These are phyloP conservation scores for Musa troglodytarum DNA, from an alignment of 176 grass and related monocot species.

Conservation along the genomic window DNA sequence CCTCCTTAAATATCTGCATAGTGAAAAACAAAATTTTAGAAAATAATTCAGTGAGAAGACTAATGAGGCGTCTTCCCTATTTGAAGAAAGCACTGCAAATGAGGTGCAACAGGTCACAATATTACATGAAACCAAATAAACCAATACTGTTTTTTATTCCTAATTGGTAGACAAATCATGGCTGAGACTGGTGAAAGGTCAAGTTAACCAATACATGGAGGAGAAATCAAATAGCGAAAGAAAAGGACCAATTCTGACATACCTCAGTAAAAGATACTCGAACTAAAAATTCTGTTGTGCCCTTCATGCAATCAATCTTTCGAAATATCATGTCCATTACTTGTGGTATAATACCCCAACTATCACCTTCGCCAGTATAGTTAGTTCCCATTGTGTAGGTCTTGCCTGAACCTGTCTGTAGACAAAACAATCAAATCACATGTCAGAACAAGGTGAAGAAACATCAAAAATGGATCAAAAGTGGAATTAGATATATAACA, in stretches of 20 bases:
- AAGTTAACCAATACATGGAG: background rate
- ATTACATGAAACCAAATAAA: background rate
- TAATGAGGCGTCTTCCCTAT: background rate
- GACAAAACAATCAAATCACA: background rate
- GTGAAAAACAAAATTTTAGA: background rate
- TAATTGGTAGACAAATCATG: background rate
- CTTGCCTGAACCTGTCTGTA: constrained; percentile 89
- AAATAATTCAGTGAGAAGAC: background rate
- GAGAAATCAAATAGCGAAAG: background rate
- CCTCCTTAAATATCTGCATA: constrained; percentile 90
- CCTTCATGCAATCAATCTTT: constrained; percentile 49
- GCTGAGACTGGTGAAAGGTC: background rate
- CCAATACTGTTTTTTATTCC: background rate
- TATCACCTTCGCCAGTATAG: constrained; percentile 45
- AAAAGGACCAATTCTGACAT: background rate
- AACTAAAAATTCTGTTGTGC: constrained; percentile 58
- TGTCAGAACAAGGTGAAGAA: background rate
- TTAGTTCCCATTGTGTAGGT: constrained; percentile 99
- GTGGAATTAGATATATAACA: background rate
- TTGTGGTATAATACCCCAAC: constrained; percentile 82
- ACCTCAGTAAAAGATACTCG: constrained; percentile 98
- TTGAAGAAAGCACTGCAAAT: background rate
- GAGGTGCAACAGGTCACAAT: background rate
- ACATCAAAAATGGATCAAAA: constrained; percentile 14
- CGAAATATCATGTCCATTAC: constrained; percentile 92